These are phyloP conservation scores for Hymenoscyphus infarciens DNA, from an alignment of 2,329 filamentous ascomycete genomes.

Conservation along the genomic window DNA sequence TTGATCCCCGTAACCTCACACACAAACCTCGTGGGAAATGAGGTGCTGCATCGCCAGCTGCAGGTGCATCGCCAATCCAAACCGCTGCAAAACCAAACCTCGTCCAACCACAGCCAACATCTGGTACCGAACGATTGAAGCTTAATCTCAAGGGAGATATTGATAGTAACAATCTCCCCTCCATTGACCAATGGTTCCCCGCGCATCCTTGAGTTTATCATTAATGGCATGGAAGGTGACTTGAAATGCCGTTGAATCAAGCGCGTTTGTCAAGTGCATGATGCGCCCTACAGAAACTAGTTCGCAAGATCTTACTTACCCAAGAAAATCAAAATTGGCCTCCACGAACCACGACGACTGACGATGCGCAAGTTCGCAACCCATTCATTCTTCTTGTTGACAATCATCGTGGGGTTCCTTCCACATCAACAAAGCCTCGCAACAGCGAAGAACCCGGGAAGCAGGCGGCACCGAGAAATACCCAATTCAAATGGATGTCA, in stretches of 20 bases:
- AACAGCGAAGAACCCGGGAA: not conserved
- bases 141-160: not conserved
- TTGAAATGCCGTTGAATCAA: constrained; percentile 1
- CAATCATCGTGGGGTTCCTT: not conserved
- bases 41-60: not conserved
- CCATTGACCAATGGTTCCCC: not conserved
- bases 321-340: not conserved
- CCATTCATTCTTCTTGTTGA: too few relatives aligned
- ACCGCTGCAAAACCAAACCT: not conserved
- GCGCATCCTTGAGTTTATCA: not conserved
- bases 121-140: constrained; percentile 1
- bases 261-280: not conserved
- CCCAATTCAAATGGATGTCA: not conserved
- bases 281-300: not conserved
- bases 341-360: not conserved
- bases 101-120: not conserved
- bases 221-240: not conserved
- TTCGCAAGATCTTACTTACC: too few relatives aligned
- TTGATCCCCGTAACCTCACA: not conserved
- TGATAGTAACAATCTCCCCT: too few relatives aligned
- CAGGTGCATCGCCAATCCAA: too few relatives aligned
- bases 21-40: constrained; percentile 3
- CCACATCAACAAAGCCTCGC: not conserved
- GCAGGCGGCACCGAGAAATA: not conserved
- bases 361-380: too few relatives aligned